Evolutionary conservation across 202 grass and related monocot species (phyloP), one percentile per base, ranked within the genome.

Genomic region (Zizania palustris): DNA sequence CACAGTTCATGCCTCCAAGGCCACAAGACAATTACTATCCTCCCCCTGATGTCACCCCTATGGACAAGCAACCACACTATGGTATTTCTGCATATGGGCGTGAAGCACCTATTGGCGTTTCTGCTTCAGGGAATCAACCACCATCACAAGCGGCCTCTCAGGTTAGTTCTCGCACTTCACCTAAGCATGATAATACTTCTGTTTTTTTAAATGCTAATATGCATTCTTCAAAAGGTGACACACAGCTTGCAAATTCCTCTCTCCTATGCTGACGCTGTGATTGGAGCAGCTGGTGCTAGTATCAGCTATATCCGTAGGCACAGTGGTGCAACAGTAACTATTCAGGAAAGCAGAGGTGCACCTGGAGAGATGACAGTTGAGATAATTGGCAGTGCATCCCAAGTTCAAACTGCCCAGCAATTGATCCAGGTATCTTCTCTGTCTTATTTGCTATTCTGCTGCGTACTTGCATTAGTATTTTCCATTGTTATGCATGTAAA

Each of bases 321-420:
- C 40, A 99, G 96, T 88, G 96, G 96, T 63, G 96, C 96, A 65
- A 99, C 89, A 11, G 84, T 99, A 71, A 99, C 89, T 72, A 93
- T 99, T 86, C 89, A 95, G 74, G 96, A 95, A 88, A 54, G 16
- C 50, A 54, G 50, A 54, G 92, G 92, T 48, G 87, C 51, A 60
- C 92, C 91, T 71, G 96, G 96, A 54, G 91, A 99, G 83, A 99
- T 99, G 96, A 89, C 89, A 49, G 89, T 95, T 21, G 96, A 99
- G 83, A 99, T 99, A 42, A 79, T 67, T 53, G 96, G 96, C 28
- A 99, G 67, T 60, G 84, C 73, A 53, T 77, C 96, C 33, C 96
- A 99, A 86, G 85, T 99, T 78, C 96, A 95, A 69, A 89, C 92
- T 85, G 96, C 96, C 73, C 96, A 94, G 79, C 95, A 98, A 69